Conservation (phyloP, 345 rosid species). For the Brassica carinata region DNA sequence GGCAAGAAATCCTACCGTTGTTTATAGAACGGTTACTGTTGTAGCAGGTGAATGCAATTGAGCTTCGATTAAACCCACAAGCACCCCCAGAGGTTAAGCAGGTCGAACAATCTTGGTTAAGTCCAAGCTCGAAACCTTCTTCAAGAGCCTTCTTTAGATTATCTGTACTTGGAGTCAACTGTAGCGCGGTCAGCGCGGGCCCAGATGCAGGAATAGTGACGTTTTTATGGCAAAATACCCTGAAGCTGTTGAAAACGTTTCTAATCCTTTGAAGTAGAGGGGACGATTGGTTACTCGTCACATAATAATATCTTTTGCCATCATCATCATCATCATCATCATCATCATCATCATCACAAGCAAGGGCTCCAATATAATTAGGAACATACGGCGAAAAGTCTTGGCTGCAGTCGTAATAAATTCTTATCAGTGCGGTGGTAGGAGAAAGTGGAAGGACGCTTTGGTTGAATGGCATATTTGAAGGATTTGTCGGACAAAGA, state of each 20-base stretch:
- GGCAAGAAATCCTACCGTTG: neutral
- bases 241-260: neutral
- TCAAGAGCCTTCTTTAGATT: slow-evolving; percentile 20
- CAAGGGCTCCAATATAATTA: neutral
- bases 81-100: slow-evolving; percentile 35
- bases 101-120: neutral
- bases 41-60: slow-evolving; percentile 33
- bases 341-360: neutral
- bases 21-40: neutral
- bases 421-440: neutral
- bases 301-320: neutral
- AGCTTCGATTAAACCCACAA: slow-evolving; percentile 36
- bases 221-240: neutral
- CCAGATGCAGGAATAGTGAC: slow-evolving; percentile 29
- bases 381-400: neutral
- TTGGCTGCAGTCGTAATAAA: slow-evolving; percentile 36
- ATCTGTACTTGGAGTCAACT: rapidly evolving
- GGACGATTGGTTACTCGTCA: neutral
- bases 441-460: neutral
- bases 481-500: slow-evolving; percentile 20
- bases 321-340: neutral
- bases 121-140: slow-evolving; percentile 36
- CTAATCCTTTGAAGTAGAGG: rapidly evolving
- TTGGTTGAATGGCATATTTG: neutral
- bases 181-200: neutral